Conservation (phyloP, 768 basidiomycete species). For the Pholiota microspora region DNA sequence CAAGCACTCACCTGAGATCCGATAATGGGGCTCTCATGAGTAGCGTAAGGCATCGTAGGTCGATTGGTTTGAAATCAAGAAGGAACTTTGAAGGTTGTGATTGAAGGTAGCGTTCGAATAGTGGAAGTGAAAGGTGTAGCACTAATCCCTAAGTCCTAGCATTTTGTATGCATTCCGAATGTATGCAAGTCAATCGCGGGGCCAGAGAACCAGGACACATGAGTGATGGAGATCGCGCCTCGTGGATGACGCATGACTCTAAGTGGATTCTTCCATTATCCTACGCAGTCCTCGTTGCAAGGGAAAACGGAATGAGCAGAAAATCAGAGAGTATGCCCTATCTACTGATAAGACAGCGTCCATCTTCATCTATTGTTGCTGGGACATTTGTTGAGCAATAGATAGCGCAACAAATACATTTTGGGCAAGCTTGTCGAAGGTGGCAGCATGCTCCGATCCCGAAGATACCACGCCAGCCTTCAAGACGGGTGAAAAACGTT, state of each 20-base stretch:
- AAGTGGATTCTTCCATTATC: not conserved
- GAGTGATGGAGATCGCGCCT: slow-evolving; percentile 17
- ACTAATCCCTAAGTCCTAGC: not conserved
- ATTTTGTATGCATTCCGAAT: slow-evolving; percentile 17
- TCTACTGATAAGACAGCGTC: not conserved
- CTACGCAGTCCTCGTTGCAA: slow-evolving; percentile 14
- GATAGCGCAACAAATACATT: not conserved
- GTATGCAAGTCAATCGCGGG: slow-evolving; percentile 11
- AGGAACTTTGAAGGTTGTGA: not conserved
- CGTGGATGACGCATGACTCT: slow-evolving; percentile 24
- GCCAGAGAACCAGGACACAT: slow-evolving; percentile 10
- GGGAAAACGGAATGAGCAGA: slow-evolving; percentile 11
- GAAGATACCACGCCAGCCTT: not conserved
- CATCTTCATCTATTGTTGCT: not conserved
- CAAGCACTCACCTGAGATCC: slow-evolving; percentile 19
- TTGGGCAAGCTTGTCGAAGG: slow-evolving; percentile 1
- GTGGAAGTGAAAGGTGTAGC: not conserved
- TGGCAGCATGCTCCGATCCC: not conserved
- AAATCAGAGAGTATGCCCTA: slow-evolving; percentile 7
- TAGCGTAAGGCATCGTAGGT: slow-evolving; percentile 22
- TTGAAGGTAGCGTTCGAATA: not conserved
- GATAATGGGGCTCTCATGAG: slow-evolving; percentile 20
- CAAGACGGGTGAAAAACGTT: slow-evolving; percentile 2
- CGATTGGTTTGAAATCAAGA: not conserved
- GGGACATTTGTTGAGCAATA: not conserved